phyloP scores from a whole-genome alignment of 2,329 filamentous ascomycete genomes.

The Diaporthe batatas region DNA sequence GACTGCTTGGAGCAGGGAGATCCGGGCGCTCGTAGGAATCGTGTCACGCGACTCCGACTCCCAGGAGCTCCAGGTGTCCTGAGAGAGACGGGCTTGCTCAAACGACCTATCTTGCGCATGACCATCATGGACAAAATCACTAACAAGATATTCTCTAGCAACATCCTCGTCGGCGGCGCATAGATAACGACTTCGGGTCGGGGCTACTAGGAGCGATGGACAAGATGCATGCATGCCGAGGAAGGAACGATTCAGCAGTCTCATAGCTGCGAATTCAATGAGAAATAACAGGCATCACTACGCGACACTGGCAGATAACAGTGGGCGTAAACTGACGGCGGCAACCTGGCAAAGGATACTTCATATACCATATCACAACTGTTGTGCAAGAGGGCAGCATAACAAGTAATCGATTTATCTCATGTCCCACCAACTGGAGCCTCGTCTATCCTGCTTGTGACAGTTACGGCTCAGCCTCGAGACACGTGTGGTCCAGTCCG shows the following conservation, averaged over 20 bases:
- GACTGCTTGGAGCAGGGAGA: background rate
- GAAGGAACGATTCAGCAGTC: background rate
- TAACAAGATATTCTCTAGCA: constrained; percentile 49
- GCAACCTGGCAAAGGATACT: constrained; percentile 8
- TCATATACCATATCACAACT: constrained; percentile 40
- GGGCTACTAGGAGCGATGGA: background rate
- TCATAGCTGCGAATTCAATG: background rate
- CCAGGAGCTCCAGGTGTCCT: background rate
- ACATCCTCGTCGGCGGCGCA: constrained; percentile 76
- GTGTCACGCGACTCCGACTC: background rate
- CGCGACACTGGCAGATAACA: constrained; percentile 13
- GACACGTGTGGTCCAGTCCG: background rate
- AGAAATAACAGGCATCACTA: background rate
- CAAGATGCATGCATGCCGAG: background rate
- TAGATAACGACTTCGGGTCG: constrained; percentile 52
- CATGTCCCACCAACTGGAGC: constrained; percentile 10
- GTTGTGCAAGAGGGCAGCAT: constrained; percentile 33
- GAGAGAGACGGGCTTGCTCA: background rate
- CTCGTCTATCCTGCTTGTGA: background rate
- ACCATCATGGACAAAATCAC: background rate
- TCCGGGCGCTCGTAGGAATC: background rate
- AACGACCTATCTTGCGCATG: no score
- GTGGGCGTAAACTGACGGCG: constrained; percentile 7
- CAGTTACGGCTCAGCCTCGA: background rate
- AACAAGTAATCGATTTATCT: constrained; percentile 34